Evolutionary conservation across 306 rosid genomes (phyloP), one percentile per base, ranked within the genome.

Genomic region (Rosa chinensis): DNA sequence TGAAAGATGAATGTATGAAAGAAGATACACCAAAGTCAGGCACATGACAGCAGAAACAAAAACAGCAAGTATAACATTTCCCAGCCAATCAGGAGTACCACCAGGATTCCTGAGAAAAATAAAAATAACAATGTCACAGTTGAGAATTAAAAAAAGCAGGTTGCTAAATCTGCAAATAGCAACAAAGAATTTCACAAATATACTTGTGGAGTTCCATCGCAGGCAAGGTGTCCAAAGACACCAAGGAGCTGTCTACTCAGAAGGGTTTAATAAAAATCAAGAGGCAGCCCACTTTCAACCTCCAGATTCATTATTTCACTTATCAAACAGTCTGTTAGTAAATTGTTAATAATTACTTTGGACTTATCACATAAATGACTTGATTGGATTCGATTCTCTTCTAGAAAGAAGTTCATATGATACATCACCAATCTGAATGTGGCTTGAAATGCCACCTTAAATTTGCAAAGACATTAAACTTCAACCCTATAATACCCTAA

Each of bases 1-100:
- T 91, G 99, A 91, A 75, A 92, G 87, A 90, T 95, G 99, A 82
- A 95, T 82, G 76, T 91, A 95, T 44, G 99, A 93, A 74, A 95
- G 95, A 82, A 95, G 92, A 84, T 95, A 89, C 83, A 92, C 99
- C 74, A 90, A 80, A 61, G 98, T 95, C 83, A 92, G 88, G 84
- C 89, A 92, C 82, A 79, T 50, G 76, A 89, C 59, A 82, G 66
- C 82, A 74, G 96, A 87, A 79, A 95, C 82, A 74, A 75, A 91
- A 73, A 79, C 87, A 49, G 94, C 92, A 77, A 95, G 47, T 69
- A 88, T 75, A 64, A 86, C 85, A 81, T 85, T 90, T 73, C 96
- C 98, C 73, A 92, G 86, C 99, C 99, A 95, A 48, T 92, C 98
- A 76, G 99, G 95, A 75, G 95, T 86, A 79, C 86, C 40, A 47